Conservation (phyloP, 202 grass and related monocot genomes). For the Eragrostis tef region DNA sequence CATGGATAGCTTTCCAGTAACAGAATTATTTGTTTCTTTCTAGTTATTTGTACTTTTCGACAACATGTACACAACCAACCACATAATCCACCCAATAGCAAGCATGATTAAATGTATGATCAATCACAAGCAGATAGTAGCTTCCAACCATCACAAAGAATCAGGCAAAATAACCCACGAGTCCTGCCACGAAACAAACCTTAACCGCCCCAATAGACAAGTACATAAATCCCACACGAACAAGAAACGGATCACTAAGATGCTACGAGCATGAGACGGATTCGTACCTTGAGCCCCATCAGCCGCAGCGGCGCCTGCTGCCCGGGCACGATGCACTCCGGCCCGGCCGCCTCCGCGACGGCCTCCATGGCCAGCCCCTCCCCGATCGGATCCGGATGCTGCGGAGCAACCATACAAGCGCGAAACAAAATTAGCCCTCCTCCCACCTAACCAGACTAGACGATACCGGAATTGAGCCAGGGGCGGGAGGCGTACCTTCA, state of each 20-base stretch:
- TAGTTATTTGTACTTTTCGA: background rate
- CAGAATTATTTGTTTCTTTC: background rate
- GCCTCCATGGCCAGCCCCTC: conserved; percentile 92
- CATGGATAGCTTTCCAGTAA: background rate
- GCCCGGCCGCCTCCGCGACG: conserved; percentile 79
- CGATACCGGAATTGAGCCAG: conserved; percentile 16
- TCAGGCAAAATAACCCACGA: background rate
- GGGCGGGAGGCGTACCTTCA: conserved; percentile 60
- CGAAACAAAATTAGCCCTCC: conserved; percentile 31
- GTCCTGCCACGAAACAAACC: background rate
- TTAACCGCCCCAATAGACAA: conserved; percentile 15
- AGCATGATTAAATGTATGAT: background rate
- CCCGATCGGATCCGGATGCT: conserved; percentile 92
- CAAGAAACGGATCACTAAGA: background rate
- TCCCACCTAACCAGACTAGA: conserved; percentile 27
- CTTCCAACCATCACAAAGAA: background rate
- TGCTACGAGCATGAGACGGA: background rate
- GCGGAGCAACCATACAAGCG: conserved; percentile 13
- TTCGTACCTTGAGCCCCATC: conserved; percentile 83
- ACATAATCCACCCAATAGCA: background rate
- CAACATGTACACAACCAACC: background rate
- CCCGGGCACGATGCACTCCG: conserved; percentile 95
- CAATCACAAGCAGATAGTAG: background rate
- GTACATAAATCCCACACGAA: background rate
- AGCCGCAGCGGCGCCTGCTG: conserved; percentile 77